A percentile compares a stretch with the other conserved stretches of the same genome.
Conservation (phyloP, 2,329 filamentous ascomycete genomes). For the Tolypocladium cylindrosporum region DNA sequence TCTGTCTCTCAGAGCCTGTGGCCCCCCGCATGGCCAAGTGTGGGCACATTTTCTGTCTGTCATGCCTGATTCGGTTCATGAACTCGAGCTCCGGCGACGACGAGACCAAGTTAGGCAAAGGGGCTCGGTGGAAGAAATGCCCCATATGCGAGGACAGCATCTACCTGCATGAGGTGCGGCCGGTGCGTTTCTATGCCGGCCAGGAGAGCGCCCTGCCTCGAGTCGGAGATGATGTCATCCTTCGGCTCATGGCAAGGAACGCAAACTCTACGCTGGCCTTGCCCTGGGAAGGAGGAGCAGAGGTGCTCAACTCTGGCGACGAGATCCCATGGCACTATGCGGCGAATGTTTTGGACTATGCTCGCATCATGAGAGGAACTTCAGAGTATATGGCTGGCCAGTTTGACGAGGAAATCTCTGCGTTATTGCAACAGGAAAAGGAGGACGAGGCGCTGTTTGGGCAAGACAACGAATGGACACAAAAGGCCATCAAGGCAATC, state of each 20-base stretch:
- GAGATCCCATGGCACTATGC: constrained; percentile 93
- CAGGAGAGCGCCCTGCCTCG: constrained; percentile 74
- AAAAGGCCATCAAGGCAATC: constrained; percentile 69
- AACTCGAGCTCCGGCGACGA: constrained; percentile 66
- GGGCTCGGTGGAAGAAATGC: constrained; percentile 82
- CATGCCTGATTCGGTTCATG: constrained; percentile 93
- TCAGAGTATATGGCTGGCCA: constrained; percentile 78
- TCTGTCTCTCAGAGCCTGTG: constrained; percentile 85
- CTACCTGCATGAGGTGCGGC: constrained; percentile 82
- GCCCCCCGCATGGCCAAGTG: constrained; percentile 95
- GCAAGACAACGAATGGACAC: constrained; percentile 87
- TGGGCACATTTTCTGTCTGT: constrained; percentile 92
- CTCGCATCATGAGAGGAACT: constrained; percentile 89
- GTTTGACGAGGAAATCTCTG: constrained; percentile 67
- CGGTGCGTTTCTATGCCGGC: constrained; percentile 83
- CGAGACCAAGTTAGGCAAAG: constrained; percentile 57
- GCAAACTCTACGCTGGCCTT: constrained; percentile 77
- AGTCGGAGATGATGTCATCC: constrained; percentile 80
- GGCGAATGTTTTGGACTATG: constrained; percentile 89
- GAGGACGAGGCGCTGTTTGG: constrained; percentile 89
- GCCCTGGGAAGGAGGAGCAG: constrained; percentile 67
- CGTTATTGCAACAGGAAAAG: constrained; percentile 65
- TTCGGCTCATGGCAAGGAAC: constrained; percentile 74
- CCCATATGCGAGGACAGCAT: constrained; percentile 91
- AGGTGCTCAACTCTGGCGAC: constrained; percentile 57